Base-by-base conservation (phyloP, 1,139 yeast species). In the Blastobotrys raffinosifermentans region DNA sequence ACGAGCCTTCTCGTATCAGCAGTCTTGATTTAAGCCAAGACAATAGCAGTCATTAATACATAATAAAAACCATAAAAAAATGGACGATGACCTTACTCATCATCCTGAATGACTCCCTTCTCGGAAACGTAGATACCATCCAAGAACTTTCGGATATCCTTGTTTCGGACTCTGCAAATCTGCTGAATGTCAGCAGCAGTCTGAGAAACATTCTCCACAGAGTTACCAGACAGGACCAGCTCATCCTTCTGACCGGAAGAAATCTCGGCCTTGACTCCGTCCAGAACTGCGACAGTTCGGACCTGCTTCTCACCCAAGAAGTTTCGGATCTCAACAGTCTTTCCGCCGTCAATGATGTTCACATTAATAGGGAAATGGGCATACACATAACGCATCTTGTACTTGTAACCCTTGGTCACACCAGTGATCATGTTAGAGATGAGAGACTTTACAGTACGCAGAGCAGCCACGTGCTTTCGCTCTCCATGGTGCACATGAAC, bases 311-410 rank as follows among this genome's bases (percentile, higher is more conserved):
- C 94, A 75, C 94, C 94, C 38, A 37, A 34, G 27, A 86, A 91
- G 78, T 91, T 91, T 84, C 98, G 89, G 77, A 91, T 89, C 76
- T 91, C 98, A 61, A 89, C 83, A 64, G 63, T 77, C 52, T 75
- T 70, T 49, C 77, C 72, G 61, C 87, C 91, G 43, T 86, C 84
- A 60, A 75, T 70, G 58, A 85, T 81, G 77, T 89, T 91, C 59
- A 91, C 96, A 73, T 93, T 91, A 74, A 93, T 93, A 69, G 98
- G 99, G 95, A 91, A 91, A 85, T 93, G 98, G 80, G 98, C 99
- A 68, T 91, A 93, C 57, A 91, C 98, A 71, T 87, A 89, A 79
- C 97, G 86, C 96, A 91, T 81, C 87, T 91, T 91, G 94, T 91
- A 91, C 75, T 83, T 80, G 94, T 75, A 91, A 71, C 98, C 97